These are phyloP conservation scores for Citrus sinensis DNA, from an alignment of 345 rosid species.

Conservation along the genomic window DVS_A1.0 CM039165.1:35795001-35795500, in stretches of 20 bases:
- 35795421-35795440: neutral
- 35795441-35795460: neutral
- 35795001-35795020: neutral
- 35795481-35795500: neutral
- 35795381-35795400: neutral
- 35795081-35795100: conserved; percentile 9
- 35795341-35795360: conserved; percentile 68
- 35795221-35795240: conserved; percentile 26
- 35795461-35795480: neutral
- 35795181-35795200: conserved; percentile 25
- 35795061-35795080: neutral
- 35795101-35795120: conserved; percentile 3
- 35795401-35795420: neutral
- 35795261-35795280: conserved; percentile 11
- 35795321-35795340: conserved; percentile 46
- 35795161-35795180: conserved; percentile 4
- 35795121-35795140: conserved; percentile 3
- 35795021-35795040: neutral
- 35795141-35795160: conserved; percentile 11
- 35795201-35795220: conserved; percentile 34
- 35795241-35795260: conserved; percentile 23
- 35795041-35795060: neutral
- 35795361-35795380: neutral
- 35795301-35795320: conserved; percentile 68
- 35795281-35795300: conserved; percentile 94